Evolutionary conservation across 768 basidiomycete species (phyloP), one percentile per base, ranked within the genome.

Genomic region (Naematelia encephala): DNA sequence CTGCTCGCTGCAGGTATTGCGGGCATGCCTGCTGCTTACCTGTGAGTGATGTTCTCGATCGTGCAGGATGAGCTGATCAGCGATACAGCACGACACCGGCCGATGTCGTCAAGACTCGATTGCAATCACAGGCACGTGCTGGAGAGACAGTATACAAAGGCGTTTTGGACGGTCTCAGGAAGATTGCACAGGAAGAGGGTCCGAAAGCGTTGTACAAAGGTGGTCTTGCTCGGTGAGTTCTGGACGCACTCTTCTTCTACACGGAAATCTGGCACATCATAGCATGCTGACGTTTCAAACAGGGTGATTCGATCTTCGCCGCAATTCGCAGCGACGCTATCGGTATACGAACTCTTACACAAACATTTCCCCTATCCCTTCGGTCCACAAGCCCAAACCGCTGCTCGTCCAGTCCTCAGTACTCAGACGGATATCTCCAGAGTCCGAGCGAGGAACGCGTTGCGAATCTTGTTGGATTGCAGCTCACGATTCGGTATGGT

Each of bases 91-190:
- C 49, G 13, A 68, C 66, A 2, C 65, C 66, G 19, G 59, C 75
- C 88, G 94, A 99, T 78, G 96, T 98, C 61, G 89, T 98, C 73
- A 98, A 99, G 83, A 98, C 96, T 14, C 85, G 93, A 48, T 80
- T 98, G 65, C 94, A 98, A 76, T 87, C 90, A 11, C 96, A 98
- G 76, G 88, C 91, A 44, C 84, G 87, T 63, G 86, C 88, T 70
- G 96, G 96, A 11, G 85, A 98, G 74, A 89, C 91, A 4, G 80
- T 86, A 59, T 99, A 99, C 81, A 89, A 89, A 75, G 94, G 96
- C 46, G 77, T 96, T 39, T 75, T 80, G 14, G 93, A 99, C 77
- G 93, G 91, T 19, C 90, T 97, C 70, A 80, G 83, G 29, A 94
- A 88, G 78, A 98, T 99, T 60, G 88, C 90, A 87, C 74, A 74